These are phyloP conservation scores for Parathielavia hyrcaniae DNA, from an alignment of 495 filamentous ascomycete genomes.

Conservation along the genomic window DNA sequence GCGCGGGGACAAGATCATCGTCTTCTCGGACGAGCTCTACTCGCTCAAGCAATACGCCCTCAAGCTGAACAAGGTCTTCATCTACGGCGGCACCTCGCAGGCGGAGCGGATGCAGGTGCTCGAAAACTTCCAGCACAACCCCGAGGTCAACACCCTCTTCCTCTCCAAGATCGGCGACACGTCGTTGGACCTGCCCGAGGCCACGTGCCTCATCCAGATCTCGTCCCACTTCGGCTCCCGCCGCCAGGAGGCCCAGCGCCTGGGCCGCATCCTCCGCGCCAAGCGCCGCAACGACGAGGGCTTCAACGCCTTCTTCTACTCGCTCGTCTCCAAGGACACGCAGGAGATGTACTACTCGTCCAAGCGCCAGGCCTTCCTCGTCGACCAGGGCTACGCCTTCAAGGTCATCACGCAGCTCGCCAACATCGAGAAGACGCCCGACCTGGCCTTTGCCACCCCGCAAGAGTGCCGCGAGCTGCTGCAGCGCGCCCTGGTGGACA, in stretches of 20 bases:
- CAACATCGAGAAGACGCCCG: conserved; percentile 77
- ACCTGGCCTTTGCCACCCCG: conserved; percentile 72
- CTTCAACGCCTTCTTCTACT: conserved; percentile 99
- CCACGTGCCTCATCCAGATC: conserved; percentile 96
- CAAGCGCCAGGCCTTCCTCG: conserved; percentile 94
- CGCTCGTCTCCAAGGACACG: conserved; percentile 92
- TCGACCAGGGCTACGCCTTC: conserved; percentile 98
- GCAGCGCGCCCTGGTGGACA: conserved; percentile 86
- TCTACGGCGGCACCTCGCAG: conserved; percentile 85
- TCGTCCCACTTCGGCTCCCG: conserved; percentile 97
- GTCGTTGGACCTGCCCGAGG: conserved; percentile 91
- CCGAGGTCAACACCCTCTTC: conserved; percentile 90
- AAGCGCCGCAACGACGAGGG: conserved; percentile 97
- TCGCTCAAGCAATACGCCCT: conserved; percentile 79
- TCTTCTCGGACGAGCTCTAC: conserved; percentile 98
- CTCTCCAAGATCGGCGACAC: conserved; percentile 98
- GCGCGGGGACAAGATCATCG: conserved; percentile 96
- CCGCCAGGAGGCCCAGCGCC: conserved; percentile 90
- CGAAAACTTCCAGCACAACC: conserved; percentile 95
- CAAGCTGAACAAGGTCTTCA: conserved; percentile 81
- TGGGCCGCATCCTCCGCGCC: conserved; percentile 90
- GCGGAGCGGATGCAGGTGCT: conserved; percentile 82
- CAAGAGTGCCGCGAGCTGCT: conserved; percentile 83
- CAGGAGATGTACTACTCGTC: conserved; percentile 98
- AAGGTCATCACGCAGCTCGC: conserved; percentile 97